Base-by-base conservation (phyloP, 108 stramenopile species). In the Chaetoceros muelleri region DNA sequence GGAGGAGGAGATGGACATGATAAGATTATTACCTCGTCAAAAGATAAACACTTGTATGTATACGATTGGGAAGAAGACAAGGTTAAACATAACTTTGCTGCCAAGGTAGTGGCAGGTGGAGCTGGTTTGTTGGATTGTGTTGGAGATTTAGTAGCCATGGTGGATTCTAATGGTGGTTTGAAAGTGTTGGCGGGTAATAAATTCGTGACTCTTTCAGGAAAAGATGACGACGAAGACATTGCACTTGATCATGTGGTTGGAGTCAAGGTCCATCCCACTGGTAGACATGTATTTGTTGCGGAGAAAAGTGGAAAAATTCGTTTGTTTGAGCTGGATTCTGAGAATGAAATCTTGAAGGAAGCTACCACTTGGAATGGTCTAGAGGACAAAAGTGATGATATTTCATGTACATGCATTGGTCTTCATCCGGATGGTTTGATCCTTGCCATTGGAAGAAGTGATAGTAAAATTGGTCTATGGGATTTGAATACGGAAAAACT, bases 361-460 rank as follows among this genome's bases (percentile, higher is more conserved):
- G 47, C 24, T 20, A 27, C 28, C 20, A 60, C 55, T 46, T 55
- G n/a, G 47, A 55, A 44, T 48, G 52, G 1, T n/a, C 58, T 76
- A 24, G 67, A 56, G 23, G 65, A 63, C 2, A 46, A 65, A 40
- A 59, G 64, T 7, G 31, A 30, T 24, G 57, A 48, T 17, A 21
- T 53, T 22, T 28, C 53, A 18, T 80, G 71, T 51, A 73, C 86
- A 0, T 66, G 64, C 28, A 85, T 78, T 10, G 73, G 60, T 23
- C 30, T 97, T 46, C 96, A 97, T 71, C 94, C 94, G 8, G 96
- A 97, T 74, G 96, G 96, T 24, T 61, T 95, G 19, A 74, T 97
- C 46, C 82, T 83, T 55, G 83, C 67, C n/a, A 66, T 64, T 0
- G 92, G 84, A 13, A 76, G 76, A 1, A 61, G 46, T 21, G 55